Percentiles rank a stretch among this genome's conserved stretches.
These are phyloP conservation scores for Colletotrichum australisinense DNA, from an alignment of 2,329 filamentous ascomycete species.

Conservation along the genomic window DNA sequence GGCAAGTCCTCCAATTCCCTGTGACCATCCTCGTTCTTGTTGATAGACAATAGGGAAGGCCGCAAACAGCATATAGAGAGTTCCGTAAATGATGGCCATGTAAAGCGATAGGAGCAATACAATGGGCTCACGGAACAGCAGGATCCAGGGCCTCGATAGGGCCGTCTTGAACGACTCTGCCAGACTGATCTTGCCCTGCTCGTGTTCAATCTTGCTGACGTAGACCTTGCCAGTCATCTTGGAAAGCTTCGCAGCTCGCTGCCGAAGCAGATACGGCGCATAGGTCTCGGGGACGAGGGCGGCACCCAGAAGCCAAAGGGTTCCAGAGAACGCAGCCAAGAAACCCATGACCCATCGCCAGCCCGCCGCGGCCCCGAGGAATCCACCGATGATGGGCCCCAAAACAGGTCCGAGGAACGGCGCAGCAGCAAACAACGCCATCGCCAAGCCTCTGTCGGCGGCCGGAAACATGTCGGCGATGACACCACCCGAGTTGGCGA, in stretches of 20 bases:
- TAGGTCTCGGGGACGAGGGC: slow-evolving; percentile 53
- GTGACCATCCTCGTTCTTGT: slow-evolving; percentile 66
- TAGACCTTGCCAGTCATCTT: slow-evolving; percentile 38
- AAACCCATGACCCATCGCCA: slow-evolving; percentile 79
- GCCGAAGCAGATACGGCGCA: slow-evolving; percentile 39
- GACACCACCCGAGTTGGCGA: slow-evolving; percentile 72
- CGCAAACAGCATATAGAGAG: slow-evolving; percentile 69
- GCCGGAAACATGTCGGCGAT: slow-evolving; percentile 71
- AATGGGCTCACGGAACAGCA: slow-evolving; percentile 78
- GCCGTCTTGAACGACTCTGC: slow-evolving; percentile 58
- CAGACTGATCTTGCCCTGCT: slow-evolving; percentile 48
- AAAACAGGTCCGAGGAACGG: slow-evolving; percentile 74
- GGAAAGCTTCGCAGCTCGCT: slow-evolving; percentile 38
- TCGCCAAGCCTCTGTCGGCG: slow-evolving; percentile 64
- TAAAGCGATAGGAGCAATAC: slow-evolving; percentile 74
- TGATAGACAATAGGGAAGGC: slow-evolving; percentile 76
- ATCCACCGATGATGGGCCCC: slow-evolving; percentile 75
- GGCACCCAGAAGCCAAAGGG: slow-evolving; percentile 50
- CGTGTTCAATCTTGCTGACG: slow-evolving; percentile 54
- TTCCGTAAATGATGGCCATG: slow-evolving; percentile 70
- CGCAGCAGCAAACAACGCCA: slow-evolving; percentile 71
- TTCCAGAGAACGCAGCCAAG: slow-evolving; percentile 66
- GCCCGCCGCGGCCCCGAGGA: slow-evolving; percentile 70
- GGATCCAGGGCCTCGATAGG: slow-evolving; percentile 70
- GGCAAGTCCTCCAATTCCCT: slow-evolving; percentile 70